Base-by-base conservation (phyloP, 306 rosid genomes). In the Lablab purpureus region DNA sequence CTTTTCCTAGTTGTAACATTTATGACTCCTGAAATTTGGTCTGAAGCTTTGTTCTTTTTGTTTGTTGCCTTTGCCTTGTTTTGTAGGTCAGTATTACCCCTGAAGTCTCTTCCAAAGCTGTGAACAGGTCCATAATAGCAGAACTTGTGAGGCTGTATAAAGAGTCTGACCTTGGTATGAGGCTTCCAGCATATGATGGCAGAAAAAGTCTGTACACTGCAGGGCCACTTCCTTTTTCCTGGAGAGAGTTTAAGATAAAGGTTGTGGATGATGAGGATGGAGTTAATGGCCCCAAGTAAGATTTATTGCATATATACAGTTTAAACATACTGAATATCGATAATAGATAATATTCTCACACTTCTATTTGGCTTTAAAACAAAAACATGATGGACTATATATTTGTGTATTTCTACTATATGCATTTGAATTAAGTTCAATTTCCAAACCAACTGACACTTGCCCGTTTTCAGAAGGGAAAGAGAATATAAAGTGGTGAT, bases 111-210 rank as follows among this genome's bases (percentile, higher is more conserved):
- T 95, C 99, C 58, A 91, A 90, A 89, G 67, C 84, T 67, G 86
- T 93, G 74, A 95, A 95, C 84, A 85, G 98, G 83, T 93, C 97
- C 67, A 93, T 95, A 28, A 90, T 95, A 85, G 97, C 94, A 10
- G 99, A 95, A 63, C 90, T 95, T 69, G 99, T 95, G 90, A 89
- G 91, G 67, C 77, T 87, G 82, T 89, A 95, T 75, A 89, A 78
- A 81, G 98, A 91, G 75, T 85, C 98, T 83, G 98, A 96, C 80
- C 76, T 96, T 50, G 99, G 96, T 65, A 91, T 67, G 92, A 93
- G 98, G 77, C 97, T 96, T 54, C 99, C 98, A 27, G 99, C 98
- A 23, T 96, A 93, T 86, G 99, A 96, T 84, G 99, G 99, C 78
- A 84, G 99, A 71, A 93, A 90, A 90, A 90, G 94, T 79, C 84